Base-by-base conservation (phyloP, 1,284 basidiomycete genomes). In the Clitocybe nebularis region DNA sequence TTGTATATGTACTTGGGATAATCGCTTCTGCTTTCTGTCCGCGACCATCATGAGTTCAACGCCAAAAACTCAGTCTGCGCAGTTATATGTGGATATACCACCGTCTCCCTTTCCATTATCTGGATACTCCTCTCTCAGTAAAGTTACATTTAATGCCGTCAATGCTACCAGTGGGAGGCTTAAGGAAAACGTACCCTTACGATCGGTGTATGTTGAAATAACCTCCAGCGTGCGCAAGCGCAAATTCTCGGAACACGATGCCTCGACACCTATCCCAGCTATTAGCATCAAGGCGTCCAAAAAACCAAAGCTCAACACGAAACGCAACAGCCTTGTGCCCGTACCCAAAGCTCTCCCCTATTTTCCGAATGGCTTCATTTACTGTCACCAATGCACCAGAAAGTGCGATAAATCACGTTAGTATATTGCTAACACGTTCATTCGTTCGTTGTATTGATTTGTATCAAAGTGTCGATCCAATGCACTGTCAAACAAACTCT, bases 311-410 rank as follows among this genome's bases (percentile, higher is more conserved):
- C 20, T 46, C 8, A 19, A 41, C 20, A 20, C 41, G 21, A 23
- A 30, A 41, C n/a, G 21, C 33, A 10, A 17, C 6, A 17, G 24
- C 41, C 43, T 21, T 29, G 44, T 45, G 16, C 48, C 52, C 37
- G 43, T 45, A 16, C 46, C 45, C 41, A 61, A 57, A 23, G 47
- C 59, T 3, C 52, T 53, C 25, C 43, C 53, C 9, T 57, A 58
- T n/a, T 60, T 57, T 48, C 60, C 63, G 7, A 57, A 61, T 35
- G 64, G 58, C 17, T 63, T 57, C 43, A 49, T 75, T 39, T 75
- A 79, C 50, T 88, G 84, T 50, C 84, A 88, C 58, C 84, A 88
- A 53, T 88, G 84, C 58, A 69, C 69, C 48, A 73, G 71, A 54
- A 81, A 80, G 50, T 73, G 75, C 35, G 75, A 76, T 50, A 53